phyloP scores from a whole-genome alignment of 1,284 basidiomycete species.

The Nidula niveotomentosa region DNA sequence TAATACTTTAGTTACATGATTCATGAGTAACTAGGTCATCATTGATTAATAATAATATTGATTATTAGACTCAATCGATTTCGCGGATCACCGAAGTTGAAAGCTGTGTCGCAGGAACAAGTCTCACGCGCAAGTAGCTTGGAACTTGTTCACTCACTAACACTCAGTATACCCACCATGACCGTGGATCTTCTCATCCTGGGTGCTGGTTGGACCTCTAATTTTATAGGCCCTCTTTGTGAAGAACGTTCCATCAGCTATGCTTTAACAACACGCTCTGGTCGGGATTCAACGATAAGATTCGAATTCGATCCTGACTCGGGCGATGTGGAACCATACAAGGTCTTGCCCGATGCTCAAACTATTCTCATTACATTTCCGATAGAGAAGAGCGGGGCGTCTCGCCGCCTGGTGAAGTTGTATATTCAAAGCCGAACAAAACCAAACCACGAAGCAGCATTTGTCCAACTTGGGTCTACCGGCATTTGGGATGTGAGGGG shows the following conservation, averaged over 20 bases:
- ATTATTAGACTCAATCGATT: too few species aligned
- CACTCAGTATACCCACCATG: too few species aligned
- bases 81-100: too few species aligned
- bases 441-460: constrained; percentile 23
- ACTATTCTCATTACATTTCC: constrained; percentile 68
- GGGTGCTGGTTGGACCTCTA: constrained; percentile 70
- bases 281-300: constrained; percentile 40
- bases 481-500: constrained; percentile 61
- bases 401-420: constrained; percentile 29
- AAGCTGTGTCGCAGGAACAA: too few species aligned
- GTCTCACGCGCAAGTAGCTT: too few species aligned
- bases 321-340: constrained; percentile 40
- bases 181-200: constrained; percentile 47
- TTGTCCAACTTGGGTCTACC: constrained; percentile 63
- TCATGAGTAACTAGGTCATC: too few species aligned
- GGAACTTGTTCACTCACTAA: too few species aligned
- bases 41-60: too few species aligned
- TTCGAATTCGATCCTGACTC: constrained; percentile 50
- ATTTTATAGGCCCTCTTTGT: constrained; percentile 62
- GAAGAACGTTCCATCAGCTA: constrained; percentile 36
- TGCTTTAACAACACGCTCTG: constrained; percentile 57
- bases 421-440: constrained; percentile 28
- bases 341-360: constrained; percentile 48
- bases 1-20: too few species aligned
- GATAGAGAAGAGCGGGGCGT: constrained; percentile 44